phyloP scores from a whole-genome alignment of 73 alveolate genomes.

The Blepharisma japonicum region DNA sequence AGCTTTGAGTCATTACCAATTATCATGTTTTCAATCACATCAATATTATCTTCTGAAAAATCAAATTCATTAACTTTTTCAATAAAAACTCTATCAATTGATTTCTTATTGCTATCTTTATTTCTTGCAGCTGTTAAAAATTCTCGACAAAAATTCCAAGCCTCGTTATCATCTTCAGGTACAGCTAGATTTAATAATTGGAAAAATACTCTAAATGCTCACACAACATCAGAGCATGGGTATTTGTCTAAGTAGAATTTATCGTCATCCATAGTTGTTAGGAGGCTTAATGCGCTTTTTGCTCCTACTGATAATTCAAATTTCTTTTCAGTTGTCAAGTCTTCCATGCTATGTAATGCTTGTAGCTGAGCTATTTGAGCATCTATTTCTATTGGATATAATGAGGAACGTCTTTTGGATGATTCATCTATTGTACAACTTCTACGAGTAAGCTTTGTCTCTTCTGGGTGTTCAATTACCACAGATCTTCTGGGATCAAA shows the following conservation, averaged over 20 bases:
- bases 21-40: neutral
- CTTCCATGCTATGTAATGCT: neutral
- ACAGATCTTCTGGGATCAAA: no score
- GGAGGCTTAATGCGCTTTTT: conserved; percentile 22
- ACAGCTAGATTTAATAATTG: neutral
- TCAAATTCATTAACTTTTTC: neutral
- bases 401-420: no score
- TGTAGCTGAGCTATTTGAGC: neutral
- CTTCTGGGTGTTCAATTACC: no score
- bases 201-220: conserved; percentile 18
- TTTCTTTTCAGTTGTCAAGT: neutral
- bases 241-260: neutral
- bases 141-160: conserved; percentile 22
- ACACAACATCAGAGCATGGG: neutral
- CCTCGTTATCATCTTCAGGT: conserved; percentile 26
- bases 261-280: conserved; percentile 21
- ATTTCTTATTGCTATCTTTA: neutral
- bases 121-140: conserved; percentile 6
- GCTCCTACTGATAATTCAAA: conserved; percentile 29
- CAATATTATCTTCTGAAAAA: conserved; percentile 12
- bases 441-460: no score
- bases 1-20: neutral
- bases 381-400: neutral
- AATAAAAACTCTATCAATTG: conserved; percentile 19
- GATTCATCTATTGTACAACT: no score